Evolutionary conservation across 306 rosid species (phyloP), one percentile per base, ranked within the genome.

Genomic region (Fragaria iinumae): DNA sequence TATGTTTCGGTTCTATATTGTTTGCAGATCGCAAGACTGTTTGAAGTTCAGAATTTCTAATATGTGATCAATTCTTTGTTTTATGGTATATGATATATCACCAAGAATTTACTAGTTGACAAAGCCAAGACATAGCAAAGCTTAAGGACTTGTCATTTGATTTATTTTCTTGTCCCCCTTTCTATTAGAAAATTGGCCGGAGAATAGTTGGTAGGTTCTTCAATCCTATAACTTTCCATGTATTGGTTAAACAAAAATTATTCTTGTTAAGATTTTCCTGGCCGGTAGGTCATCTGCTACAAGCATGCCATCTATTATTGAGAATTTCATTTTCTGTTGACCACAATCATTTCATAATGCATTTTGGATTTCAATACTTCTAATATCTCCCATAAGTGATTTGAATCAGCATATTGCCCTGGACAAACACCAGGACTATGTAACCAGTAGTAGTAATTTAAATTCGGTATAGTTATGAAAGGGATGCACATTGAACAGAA

Each of bases 301-400:
- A 70, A 17, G 38, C 38, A 50, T 53, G 48, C 76, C 76, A 34
- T 73, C 38, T 56, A 14, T 53, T 34, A 27, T 29, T 72, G 76
- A 53, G 36, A 72, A 34, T 56, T 72, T 53, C 65, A 52, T 53
- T 72, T 71, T 72, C 63, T 56, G 39, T 29, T n/a, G 21, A 50
- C 29, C 59, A 57, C 75, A 49, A 71, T 25, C 2, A 52, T n/a
- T 18, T 3, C 11, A 20, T 11, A 36, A 34, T 11, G 32, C 41
- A 21, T 44, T 16, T 2, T 69, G 6, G 69, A 36, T 64, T 64
- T 18, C 5, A 20, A 6, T 32, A 27, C 16, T 32, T 53, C 38
- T n/a, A 9, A 11, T 70, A 8, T 39, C 34, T 39, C 6, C 25
- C 5, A 18, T 6, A 11, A 12, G 49, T 50, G 62, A 17, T 32